Evolutionary conservation across 169 alveolate species (phyloP).

Genomic region (Eimeria acervulina): DNA sequence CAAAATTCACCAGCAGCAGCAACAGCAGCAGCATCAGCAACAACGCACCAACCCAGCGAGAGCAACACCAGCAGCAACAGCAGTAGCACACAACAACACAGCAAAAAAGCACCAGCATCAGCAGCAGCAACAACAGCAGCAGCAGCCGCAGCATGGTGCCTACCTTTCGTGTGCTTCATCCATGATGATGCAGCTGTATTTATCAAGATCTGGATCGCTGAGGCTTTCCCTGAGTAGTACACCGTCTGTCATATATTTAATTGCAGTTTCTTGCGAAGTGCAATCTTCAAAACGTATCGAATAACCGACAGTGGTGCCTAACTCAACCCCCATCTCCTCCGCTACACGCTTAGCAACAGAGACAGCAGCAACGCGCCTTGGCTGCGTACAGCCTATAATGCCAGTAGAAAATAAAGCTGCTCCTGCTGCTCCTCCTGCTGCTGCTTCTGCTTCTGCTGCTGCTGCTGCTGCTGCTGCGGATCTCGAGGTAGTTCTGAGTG

Average conservation of each 20-base stretch:
- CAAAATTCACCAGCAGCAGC: too few species aligned
- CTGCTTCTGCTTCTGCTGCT: not conserved
- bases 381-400: slow-evolving; percentile 99
- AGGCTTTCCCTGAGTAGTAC: slow-evolving; percentile 99
- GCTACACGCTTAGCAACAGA: slow-evolving; percentile 99
- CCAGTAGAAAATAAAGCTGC: slow-evolving; percentile 87
- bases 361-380: slow-evolving; percentile 99
- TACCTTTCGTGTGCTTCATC: slow-evolving; percentile 99
- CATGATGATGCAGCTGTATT: slow-evolving; percentile 98
- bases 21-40: not conserved
- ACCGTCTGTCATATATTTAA: slow-evolving; percentile 99
- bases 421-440: not conserved
- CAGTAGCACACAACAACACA: not conserved
- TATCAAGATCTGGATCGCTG: slow-evolving; percentile 98
- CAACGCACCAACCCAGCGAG: not conserved
- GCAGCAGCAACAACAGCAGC: too few species aligned
- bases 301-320: slow-evolving; percentile 99
- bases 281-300: slow-evolving; percentile 99
- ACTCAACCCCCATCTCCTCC: slow-evolving; percentile 97
- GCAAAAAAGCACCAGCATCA: too few species aligned
- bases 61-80: slow-evolving; percentile 33
- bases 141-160: not conserved
- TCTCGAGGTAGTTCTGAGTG: too few species aligned
- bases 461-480: not conserved
- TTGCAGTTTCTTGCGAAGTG: slow-evolving; percentile 96